Evolutionary conservation across 768 basidiomycete genomes (phyloP).

Genomic region (Russula olivacea): DNA sequence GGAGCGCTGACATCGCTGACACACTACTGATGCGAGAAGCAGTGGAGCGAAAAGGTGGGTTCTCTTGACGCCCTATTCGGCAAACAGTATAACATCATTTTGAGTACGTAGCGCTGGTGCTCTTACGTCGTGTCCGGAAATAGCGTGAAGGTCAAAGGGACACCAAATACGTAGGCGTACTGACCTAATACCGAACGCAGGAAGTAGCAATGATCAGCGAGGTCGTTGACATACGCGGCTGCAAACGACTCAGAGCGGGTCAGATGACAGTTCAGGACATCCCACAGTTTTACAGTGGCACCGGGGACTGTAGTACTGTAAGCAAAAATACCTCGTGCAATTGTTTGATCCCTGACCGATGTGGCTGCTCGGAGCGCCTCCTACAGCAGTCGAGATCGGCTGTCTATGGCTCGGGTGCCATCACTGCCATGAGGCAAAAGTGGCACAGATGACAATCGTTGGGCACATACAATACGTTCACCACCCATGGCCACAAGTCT

Average conservation of each 20-base stretch:
- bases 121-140: background rate
- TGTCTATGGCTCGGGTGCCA: too few species aligned
- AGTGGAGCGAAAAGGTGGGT: background rate
- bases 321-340: background rate
- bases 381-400: background rate
- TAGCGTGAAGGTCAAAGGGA: background rate
- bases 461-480: background rate
- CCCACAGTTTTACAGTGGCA: background rate
- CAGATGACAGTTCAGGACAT: background rate
- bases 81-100: background rate
- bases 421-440: background rate
- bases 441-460: background rate
- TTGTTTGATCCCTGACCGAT: background rate
- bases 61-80: background rate
- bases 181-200: slow-evolving; percentile 23
- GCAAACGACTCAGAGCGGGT: slow-evolving; percentile 16
- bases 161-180: background rate
- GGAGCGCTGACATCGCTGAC: background rate
- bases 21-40: background rate
- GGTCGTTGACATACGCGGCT: slow-evolving; percentile 29
- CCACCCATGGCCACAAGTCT: background rate
- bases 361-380: background rate
- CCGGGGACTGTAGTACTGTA: background rate
- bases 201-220: slow-evolving; percentile 28
- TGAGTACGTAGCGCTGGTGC: background rate